These are phyloP conservation scores for Pisolithus sp. DNA, from an alignment of 768 basidiomycete genomes.

Conservation along the genomic window DNA sequence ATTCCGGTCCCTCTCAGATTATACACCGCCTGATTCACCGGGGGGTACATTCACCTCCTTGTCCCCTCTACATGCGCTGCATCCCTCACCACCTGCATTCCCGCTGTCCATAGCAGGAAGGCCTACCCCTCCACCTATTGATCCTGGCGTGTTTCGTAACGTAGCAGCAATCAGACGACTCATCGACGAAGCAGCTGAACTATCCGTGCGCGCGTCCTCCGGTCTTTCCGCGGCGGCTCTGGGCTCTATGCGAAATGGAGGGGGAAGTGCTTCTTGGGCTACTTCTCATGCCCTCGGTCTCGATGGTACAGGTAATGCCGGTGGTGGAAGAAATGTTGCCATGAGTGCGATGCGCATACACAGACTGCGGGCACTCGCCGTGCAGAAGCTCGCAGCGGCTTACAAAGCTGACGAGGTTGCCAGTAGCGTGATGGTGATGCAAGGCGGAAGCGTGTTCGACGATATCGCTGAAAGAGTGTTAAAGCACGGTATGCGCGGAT, in stretches of 20 bases:
- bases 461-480: conserved; percentile 87
- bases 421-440: conserved; percentile 92
- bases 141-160: conserved; percentile 79
- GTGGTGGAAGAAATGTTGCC: conserved; percentile 63
- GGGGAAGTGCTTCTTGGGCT: conserved; percentile 47
- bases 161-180: conserved; percentile 70
- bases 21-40: conserved; percentile 43
- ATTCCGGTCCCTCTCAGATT: conserved; percentile 36
- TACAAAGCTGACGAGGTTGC: conserved; percentile 88
- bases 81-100: conserved; percentile 37
- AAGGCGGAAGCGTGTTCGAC: conserved; percentile 87
- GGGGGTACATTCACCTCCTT: conserved; percentile 29
- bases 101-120: conserved; percentile 56
- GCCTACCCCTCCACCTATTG: conserved; percentile 78
- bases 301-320: conserved; percentile 46
- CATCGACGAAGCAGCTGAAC: conserved; percentile 85
- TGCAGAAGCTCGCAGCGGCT: conserved; percentile 81
- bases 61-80: conserved; percentile 26
- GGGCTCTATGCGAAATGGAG: conserved; percentile 51
- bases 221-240: conserved; percentile 73
- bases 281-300: conserved; percentile 59
- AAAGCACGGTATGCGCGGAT: conserved; percentile 44
- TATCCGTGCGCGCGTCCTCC: conserved; percentile 82
- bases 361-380: conserved; percentile 70
- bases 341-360: conserved; percentile 87